Evolutionary conservation across 2,329 filamentous ascomycete genomes (phyloP).

Genomic region (Aspergillus bombycis): DNA sequence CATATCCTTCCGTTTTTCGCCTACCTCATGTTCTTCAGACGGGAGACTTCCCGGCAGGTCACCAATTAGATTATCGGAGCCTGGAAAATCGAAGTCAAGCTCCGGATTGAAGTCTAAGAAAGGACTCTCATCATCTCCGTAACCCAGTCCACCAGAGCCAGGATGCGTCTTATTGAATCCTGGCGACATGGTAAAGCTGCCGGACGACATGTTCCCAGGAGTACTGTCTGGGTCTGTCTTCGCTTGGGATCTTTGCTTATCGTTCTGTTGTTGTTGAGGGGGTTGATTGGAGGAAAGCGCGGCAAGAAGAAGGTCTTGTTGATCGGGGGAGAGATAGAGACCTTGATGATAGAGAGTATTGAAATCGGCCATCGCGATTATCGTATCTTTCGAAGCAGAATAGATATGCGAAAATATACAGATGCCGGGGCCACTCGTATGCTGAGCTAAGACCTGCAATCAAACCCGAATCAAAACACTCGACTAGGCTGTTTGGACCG

Average conservation of each 20-base stretch:
- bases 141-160: constrained; percentile 53
- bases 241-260: constrained; percentile 22
- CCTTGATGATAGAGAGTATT: constrained; percentile 51
- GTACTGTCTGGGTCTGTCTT: constrained; percentile 31
- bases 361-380: constrained; percentile 40
- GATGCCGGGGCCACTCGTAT: neutral
- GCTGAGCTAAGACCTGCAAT: neutral
- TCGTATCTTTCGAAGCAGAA: neutral
- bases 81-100: constrained; percentile 71
- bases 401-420: neutral
- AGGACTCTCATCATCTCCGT: constrained; percentile 70
- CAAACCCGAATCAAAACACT: neutral
- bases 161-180: constrained; percentile 37
- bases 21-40: constrained; percentile 54
- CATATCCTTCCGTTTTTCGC: constrained; percentile 64
- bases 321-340: constrained; percentile 73
- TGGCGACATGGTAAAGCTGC: constrained; percentile 41
- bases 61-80: constrained; percentile 72
- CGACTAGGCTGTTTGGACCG: constrained; percentile 5
- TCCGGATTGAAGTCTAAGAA: constrained; percentile 82
- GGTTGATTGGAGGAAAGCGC: constrained; percentile 73
- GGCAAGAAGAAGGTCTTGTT: constrained; percentile 75
- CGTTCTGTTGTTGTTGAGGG: constrained; percentile 33
- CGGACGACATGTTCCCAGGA: constrained; percentile 49
- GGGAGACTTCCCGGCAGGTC: constrained; percentile 61